phyloP scores from a whole-genome alignment of 139 green algal genomes.

The Edaphochlamys debaryana region DNA sequence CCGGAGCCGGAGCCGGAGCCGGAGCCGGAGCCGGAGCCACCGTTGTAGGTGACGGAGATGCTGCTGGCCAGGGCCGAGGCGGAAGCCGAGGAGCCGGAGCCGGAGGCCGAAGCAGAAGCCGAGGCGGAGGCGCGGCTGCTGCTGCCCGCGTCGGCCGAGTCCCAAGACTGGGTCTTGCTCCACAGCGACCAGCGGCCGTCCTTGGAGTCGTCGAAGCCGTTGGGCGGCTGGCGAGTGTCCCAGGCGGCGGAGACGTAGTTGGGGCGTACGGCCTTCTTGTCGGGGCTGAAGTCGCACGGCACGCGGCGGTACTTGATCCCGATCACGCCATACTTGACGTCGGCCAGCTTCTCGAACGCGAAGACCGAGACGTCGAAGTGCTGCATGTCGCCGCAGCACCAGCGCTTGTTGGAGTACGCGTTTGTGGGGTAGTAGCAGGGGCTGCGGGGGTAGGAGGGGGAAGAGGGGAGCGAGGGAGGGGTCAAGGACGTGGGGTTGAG shows the following conservation, averaged over 20 bases:
- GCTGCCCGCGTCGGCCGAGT: neutral
- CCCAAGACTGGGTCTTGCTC: neutral
- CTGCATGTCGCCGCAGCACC: constrained; percentile 44
- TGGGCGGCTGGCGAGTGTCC: neutral
- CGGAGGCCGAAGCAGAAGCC: too few species aligned
- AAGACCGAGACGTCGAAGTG: constrained; percentile 49
- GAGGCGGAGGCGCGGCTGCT: too few species aligned
- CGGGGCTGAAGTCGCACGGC: constrained; percentile 19
- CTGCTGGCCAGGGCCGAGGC: too few species aligned
- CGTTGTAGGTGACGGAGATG: neutral
- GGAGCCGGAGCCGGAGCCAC: neutral
- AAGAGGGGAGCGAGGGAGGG: neutral
- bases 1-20: neutral
- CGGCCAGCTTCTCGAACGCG: constrained; percentile 50
- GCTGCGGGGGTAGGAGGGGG: neutral
- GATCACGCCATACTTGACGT: constrained; percentile 45
- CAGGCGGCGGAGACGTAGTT: neutral
- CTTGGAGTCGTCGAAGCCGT: constrained; percentile 18
- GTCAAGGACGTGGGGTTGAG: neutral
- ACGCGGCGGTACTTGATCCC: constrained; percentile 15
- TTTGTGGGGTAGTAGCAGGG: constrained; percentile 50
- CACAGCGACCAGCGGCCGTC: constrained; percentile 31
- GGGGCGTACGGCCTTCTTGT: neutral
- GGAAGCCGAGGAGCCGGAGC: neutral
- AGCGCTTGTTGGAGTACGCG: constrained; percentile 60